phyloP scores from a whole-genome alignment of 176 grass and related monocot species.

The Bromus sterilis region DNA sequence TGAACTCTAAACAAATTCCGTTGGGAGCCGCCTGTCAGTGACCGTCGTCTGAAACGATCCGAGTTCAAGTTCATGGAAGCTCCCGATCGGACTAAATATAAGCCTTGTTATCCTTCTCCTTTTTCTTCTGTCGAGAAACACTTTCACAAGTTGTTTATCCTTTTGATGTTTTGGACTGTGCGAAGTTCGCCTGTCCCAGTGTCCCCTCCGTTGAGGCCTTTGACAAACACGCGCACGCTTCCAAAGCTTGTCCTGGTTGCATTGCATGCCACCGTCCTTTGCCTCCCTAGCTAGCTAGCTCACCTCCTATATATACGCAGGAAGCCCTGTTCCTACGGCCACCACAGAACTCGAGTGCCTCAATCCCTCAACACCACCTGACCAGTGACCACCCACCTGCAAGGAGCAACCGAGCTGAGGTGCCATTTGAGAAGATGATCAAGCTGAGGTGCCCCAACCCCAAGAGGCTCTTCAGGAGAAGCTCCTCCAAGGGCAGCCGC shows the following conservation, averaged over 20 bases:
- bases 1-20: too few relatives aligned
- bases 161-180: slow-evolving; percentile 15
- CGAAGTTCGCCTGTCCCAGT: slow-evolving; percentile 18
- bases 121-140: neutral
- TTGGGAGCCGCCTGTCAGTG: too few relatives aligned
- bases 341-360: slow-evolving; percentile 5
- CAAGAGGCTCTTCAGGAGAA: slow-evolving; percentile 93
- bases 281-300: neutral
- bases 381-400: too few relatives aligned
- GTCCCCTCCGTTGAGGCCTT: slow-evolving; percentile 24
- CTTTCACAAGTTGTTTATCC: neutral
- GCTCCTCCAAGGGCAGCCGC: slow-evolving; percentile 48
- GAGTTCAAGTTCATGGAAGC: slow-evolving; percentile 15
- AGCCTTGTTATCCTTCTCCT: neutral
- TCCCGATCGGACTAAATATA: neutral
- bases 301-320: slow-evolving; percentile 34
- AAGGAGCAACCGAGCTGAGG: neutral
- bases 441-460: slow-evolving; percentile 85
- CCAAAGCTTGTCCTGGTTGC: slow-evolving; percentile 53
- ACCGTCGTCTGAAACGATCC: too few relatives aligned
- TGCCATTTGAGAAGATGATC: slow-evolving; percentile 33
- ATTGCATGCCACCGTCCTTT: neutral
- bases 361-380: too few relatives aligned
- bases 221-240: slow-evolving; percentile 59
- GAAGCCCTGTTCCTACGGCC: neutral